Percentiles rank a stretch among this genome's conserved stretches.
Conservation (phyloP, 768 basidiomycete genomes). For the Ramaria rubella region DNA sequence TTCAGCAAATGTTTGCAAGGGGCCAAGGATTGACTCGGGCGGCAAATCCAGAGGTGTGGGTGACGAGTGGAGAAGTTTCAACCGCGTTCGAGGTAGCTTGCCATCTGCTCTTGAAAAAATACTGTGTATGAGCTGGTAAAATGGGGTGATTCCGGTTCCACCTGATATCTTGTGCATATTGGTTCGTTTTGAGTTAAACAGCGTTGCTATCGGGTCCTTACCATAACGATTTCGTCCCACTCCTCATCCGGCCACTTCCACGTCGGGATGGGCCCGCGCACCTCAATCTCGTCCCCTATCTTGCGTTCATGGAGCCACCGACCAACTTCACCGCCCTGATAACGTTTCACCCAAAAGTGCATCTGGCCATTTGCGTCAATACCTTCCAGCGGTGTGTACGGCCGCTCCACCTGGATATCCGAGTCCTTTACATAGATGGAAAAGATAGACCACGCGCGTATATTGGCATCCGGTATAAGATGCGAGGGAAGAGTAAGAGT, state of each 20-base stretch:
- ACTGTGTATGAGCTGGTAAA: constrained; percentile 66
- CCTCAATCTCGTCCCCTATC: constrained; percentile 61
- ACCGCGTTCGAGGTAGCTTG: constrained; percentile 39
- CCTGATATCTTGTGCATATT: constrained; percentile 62
- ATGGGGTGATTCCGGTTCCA: constrained; percentile 83
- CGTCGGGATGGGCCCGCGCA: constrained; percentile 69
- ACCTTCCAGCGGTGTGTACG: constrained; percentile 76
- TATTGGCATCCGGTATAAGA: constrained; percentile 16
- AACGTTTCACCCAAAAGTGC: constrained; percentile 76
- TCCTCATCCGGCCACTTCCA: constrained; percentile 45
- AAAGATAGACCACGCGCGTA: constrained; percentile 44
- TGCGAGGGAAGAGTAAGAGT: constrained; percentile 49
- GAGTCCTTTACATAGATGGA: constrained; percentile 80
- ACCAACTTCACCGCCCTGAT: constrained; percentile 72
- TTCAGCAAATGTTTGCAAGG: constrained; percentile 42
- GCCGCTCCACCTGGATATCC: constrained; percentile 82
- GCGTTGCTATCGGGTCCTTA: constrained; percentile 23
- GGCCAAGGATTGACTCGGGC: constrained; percentile 52
- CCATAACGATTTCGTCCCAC: constrained; percentile 82
- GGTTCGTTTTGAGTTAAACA: background rate
- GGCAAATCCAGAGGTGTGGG: constrained; percentile 57
- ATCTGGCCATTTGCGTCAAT: constrained; percentile 61
- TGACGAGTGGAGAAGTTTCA: constrained; percentile 71
- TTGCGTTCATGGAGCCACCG: constrained; percentile 73
- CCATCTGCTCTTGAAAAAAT: constrained; percentile 32